Percentiles rank a stretch among this genome's conserved stretches.
Evolutionary conservation across 306 rosid species (phyloP).

Genomic region (Sicyos baderoa): DNA sequence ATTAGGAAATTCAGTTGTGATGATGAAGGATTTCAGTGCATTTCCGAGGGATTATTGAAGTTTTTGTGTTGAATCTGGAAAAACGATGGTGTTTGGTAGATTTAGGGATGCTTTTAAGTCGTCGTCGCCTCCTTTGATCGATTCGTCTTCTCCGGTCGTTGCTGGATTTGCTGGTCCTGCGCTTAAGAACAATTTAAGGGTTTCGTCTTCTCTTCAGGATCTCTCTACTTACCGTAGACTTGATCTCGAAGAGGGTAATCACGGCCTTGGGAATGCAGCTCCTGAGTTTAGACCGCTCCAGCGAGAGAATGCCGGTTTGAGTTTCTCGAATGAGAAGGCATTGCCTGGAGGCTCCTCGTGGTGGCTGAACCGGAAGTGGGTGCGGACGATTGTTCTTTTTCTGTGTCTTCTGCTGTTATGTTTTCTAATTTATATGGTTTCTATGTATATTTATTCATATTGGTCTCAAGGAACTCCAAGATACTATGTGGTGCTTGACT

Average conservation of each 20-base stretch:
- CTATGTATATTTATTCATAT: slow-evolving; percentile 44
- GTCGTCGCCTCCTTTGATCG: slow-evolving; percentile 18
- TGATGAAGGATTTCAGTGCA: background rate
- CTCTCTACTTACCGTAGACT: slow-evolving; percentile 45
- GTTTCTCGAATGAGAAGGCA: slow-evolving; percentile 59
- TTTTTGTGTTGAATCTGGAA: background rate
- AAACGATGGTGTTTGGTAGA: slow-evolving; percentile 46
- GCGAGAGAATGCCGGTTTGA: slow-evolving; percentile 34
- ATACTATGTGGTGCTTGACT: slow-evolving; percentile 75
- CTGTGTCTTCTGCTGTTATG: slow-evolving; percentile 38
- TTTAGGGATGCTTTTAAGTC: slow-evolving; percentile 27
- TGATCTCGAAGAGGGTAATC: slow-evolving; percentile 26
- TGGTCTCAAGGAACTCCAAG: slow-evolving; percentile 56
- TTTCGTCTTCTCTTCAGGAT: slow-evolving; percentile 82
- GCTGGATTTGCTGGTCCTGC: slow-evolving; percentile 17
- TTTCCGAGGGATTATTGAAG: slow-evolving; percentile 6
- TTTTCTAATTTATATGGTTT: slow-evolving; percentile 44
- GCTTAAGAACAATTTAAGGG: slow-evolving; percentile 38
- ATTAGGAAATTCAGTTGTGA: background rate
- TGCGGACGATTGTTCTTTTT: slow-evolving; percentile 34
- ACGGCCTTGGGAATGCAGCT: background rate
- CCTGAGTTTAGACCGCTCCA: slow-evolving; percentile 33
- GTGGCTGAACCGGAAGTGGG: slow-evolving; percentile 39
- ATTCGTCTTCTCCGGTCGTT: slow-evolving; percentile 22
- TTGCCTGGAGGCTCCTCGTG: slow-evolving; percentile 29